Conservation (phyloP, 1,284 basidiomycete genomes). For the Ustilago shanxiensis region DNA sequence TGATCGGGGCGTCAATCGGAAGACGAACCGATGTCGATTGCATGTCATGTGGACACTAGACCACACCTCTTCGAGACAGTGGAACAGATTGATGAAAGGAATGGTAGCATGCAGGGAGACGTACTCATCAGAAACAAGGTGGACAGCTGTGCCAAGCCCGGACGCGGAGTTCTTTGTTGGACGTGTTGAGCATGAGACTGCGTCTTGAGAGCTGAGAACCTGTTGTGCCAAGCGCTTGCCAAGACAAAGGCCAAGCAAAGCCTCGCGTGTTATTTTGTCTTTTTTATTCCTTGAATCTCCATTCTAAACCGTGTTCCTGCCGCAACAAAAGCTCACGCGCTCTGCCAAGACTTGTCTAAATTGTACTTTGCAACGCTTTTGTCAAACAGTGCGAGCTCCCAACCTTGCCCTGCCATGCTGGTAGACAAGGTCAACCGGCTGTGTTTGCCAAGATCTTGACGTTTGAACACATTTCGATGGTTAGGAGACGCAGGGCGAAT, state of each 20-base stretch:
- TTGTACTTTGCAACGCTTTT: background rate
- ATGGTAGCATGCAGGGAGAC: slow-evolving; percentile 22
- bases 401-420: background rate
- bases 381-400: slow-evolving; percentile 8
- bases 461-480: too few species aligned
- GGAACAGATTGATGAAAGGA: background rate
- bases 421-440: slow-evolving; percentile 4
- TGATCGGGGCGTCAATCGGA: slow-evolving; percentile 3
- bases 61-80: background rate
- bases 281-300: background rate
- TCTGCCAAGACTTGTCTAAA: slow-evolving; percentile 3
- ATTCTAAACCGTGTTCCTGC: background rate
- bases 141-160: slow-evolving; percentile 21
- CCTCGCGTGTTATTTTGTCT: slow-evolving; percentile 2
- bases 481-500: too few species aligned
- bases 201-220: background rate
- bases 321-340: slow-evolving; percentile 2
- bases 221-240: slow-evolving; percentile 40
- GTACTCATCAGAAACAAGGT: background rate
- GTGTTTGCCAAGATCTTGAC: slow-evolving; percentile 12
- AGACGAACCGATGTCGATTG: background rate
- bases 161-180: slow-evolving; percentile 8
- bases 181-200: background rate
- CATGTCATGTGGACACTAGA: too few species aligned
- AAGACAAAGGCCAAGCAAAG: slow-evolving; percentile 31